Evolutionary conservation across 176 grass and related monocot genomes (phyloP), one percentile per base, ranked within the genome.

Genomic region (Themeda triandra): DNA sequence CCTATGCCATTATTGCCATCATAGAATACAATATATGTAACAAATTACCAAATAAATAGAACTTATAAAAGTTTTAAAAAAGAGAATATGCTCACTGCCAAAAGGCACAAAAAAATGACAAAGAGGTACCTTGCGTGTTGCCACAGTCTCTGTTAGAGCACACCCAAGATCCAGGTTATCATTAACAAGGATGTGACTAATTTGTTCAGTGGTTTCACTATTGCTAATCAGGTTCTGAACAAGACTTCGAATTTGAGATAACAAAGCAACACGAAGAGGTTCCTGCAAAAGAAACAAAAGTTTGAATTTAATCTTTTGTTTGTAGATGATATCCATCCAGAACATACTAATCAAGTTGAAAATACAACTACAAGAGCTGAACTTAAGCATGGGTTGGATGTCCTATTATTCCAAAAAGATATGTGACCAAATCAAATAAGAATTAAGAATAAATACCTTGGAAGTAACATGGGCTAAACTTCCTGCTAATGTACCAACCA

Each of bases 101-200:
- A n/a, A n/a, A n/a, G n/a, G n/a, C n/a, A n/a, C n/a, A n/a, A n/a
- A n/a, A n/a, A n/a, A n/a, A n/a, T n/a, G n/a, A n/a, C 30, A 83
- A 35, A 82, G 44, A 81, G 70, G 13, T 68, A 98, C 96, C 93
- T 98, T 95, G 63, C 89, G 88, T 73, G 96, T 94, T 51, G 96
- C 96, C 70, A 95, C 96, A 82, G 87, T 90, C 83, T 98, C 96
- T 90, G 95, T 98, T 59, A 98, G 54, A 73, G 96, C 96, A 85
- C 96, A 98, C 32, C 96, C 96, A 93, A 98, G 96, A 92, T 98
- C 93, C 36, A 98, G 91, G 92, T 98, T 92, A 85, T 98, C 96
- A 30, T 88, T 93, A 75, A 88, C 87, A 37, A 98, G 91, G 79
- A 95, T 93, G 63, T 89, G 92, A 90, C 92, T 75, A 33, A 98